Base-by-base conservation (phyloP, 208 protist species). In the Trypanosoma mega region DNA sequence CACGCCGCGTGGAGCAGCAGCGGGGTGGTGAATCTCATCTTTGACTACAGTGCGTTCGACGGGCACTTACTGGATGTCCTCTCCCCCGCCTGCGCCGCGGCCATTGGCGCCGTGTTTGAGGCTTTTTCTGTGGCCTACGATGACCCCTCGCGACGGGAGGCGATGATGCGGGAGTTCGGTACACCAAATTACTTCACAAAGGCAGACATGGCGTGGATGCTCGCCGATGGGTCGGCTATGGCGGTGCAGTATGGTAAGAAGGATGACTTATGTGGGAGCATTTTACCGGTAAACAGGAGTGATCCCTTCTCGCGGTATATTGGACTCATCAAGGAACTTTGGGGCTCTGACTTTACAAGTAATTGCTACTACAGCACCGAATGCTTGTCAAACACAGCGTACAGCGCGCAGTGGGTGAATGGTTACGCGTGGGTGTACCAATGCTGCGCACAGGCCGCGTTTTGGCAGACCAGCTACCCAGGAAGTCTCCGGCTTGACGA, bases 341-440 rank as follows among this genome's bases (percentile, higher is more conserved):
- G 63, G 56, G 74, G 74, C 5, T 21, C 29, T 1, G 23, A 34
- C 23, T 80, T 81, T 41, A 73, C 65, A 18, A 24, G 45, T 14
- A 50, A 50, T 2, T 81, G 75, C 47, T 76, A 76, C 51, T 81
- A 76, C 57, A 76, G 75, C 61, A 76, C 57, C 20, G 61, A 59
- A 54, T 81, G 75, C 47, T 55, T 81, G 29, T 59, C 59, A 12
- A 70, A 81, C 33, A 33, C 53, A 16, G 39, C 24, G 5, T 74
- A 71, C 51, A 57, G 51, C 41, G 49, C 16, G 14, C 60, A 74
- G 46, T 76, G 75, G 75, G 36, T 47, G 1, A 16, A 23, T 1
- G 63, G 49, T 26, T 81, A 81, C 46, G 68, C 69, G 8, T 81
- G 75, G 75, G 69, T 68, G 6, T 81, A 66, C 44, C 75, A 81